Evolutionary conservation across 345 rosid species (phyloP).

Genomic region (Hibiscus trionum): DNA sequence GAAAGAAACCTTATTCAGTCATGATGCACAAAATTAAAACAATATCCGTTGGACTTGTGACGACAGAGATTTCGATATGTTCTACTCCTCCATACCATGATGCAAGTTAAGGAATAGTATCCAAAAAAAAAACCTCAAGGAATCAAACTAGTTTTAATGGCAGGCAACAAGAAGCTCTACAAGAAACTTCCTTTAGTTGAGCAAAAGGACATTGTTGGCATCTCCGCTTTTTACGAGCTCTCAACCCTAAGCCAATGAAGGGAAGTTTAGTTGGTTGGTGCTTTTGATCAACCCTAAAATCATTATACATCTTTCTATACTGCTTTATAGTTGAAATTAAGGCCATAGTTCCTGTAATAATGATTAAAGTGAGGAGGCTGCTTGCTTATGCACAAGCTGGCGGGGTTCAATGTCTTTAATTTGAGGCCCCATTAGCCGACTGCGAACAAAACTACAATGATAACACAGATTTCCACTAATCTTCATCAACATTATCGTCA

Average conservation of each 20-base stretch:
- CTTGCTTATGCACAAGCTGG: slow-evolving; percentile 6
- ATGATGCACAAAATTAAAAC: too few species aligned
- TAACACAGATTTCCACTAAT: not conserved
- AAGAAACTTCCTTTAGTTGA: not conserved
- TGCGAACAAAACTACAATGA: not conserved
- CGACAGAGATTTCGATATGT: not conserved
- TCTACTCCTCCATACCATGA: not conserved
- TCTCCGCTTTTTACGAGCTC: slow-evolving; percentile 1
- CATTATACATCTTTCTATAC: slow-evolving; percentile 9
- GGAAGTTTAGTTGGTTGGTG: slow-evolving; percentile 26
- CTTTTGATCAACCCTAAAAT: slow-evolving; percentile 13
- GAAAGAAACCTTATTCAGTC: too few species aligned
- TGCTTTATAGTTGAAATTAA: slow-evolving; percentile 11
- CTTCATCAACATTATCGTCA: slow-evolving; percentile 9
- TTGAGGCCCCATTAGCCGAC: not conserved
- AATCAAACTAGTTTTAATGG: not conserved
- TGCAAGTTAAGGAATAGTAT: not conserved
- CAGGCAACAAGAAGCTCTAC: not conserved
- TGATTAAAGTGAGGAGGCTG: slow-evolving; percentile 31
- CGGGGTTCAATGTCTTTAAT: slow-evolving; percentile 14
- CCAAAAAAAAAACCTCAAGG: too few species aligned
- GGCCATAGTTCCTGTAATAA: slow-evolving; percentile 11
- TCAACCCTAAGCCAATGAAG: not conserved
- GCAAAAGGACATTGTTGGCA: slow-evolving; percentile 3
- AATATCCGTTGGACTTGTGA: not conserved